These are phyloP conservation scores for Claviceps digitariae DNA, from an alignment of 2,329 filamentous ascomycete species.

Conservation along the genomic window DNA sequence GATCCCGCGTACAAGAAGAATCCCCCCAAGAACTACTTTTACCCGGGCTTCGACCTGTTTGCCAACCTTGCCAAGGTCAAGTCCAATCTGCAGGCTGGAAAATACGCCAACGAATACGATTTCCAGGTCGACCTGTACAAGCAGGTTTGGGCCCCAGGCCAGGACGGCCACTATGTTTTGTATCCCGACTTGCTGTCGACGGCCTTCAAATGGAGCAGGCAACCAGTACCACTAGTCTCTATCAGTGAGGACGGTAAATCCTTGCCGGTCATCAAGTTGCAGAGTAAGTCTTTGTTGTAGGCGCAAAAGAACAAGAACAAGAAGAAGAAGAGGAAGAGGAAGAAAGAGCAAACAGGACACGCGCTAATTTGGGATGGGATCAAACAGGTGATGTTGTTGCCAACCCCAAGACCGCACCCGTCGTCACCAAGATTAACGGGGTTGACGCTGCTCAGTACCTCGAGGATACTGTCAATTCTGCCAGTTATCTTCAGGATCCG, in stretches of 20 bases:
- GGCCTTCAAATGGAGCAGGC: conserved; percentile 7
- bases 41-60: conserved; percentile 34
- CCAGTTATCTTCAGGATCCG: conserved; percentile 12
- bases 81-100: conserved; percentile 24
- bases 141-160: conserved; percentile 33
- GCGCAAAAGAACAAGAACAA: background rate
- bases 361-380: background rate
- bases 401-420: conserved; percentile 9
- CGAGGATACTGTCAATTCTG: conserved; percentile 9
- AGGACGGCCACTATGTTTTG: conserved; percentile 48
- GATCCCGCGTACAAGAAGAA: conserved; percentile 33
- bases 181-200: conserved; percentile 7
- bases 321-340: no score
- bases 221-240: conserved; percentile 24
- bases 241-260: conserved; percentile 18
- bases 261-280: conserved; percentile 11
- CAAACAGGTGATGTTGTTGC: conserved; percentile 10
- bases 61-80: conserved; percentile 31
- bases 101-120: conserved; percentile 38
- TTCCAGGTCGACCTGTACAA: conserved; percentile 41
- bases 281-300: conserved; percentile 6
- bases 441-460: conserved; percentile 12
- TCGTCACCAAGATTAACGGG: conserved; percentile 16
- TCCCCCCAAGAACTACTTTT: conserved; percentile 36
- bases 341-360: no score